Conservation (phyloP, 306 rosid species). For the Chamaecrista fasciculata region DNA sequence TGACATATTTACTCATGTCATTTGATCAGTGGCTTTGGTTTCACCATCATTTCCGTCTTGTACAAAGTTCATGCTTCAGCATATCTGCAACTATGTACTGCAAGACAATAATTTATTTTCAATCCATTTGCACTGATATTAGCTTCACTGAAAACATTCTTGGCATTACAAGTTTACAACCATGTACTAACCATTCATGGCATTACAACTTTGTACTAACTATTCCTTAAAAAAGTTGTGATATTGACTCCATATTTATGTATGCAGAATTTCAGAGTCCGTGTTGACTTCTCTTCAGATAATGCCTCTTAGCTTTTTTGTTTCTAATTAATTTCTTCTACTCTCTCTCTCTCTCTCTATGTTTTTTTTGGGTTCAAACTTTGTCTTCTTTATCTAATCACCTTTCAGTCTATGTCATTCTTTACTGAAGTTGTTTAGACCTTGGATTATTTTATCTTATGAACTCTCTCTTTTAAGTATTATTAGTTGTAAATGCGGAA, state of each 20-base stretch:
- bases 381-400: not conserved
- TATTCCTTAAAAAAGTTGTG: not conserved
- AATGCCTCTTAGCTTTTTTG: not conserved
- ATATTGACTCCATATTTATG: not conserved
- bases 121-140: not conserved
- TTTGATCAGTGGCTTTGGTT: constrained; percentile 7
- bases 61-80: not conserved
- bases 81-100: not conserved
- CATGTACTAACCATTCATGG: not conserved
- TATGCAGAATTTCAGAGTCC: not conserved
- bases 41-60: not conserved
- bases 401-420: not conserved
- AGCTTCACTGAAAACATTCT: not conserved
- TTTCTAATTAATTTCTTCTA: too few relatives aligned
- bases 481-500: constrained; percentile 11
- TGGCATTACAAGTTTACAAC: not conserved
- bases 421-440: not conserved
- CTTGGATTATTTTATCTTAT: not conserved
- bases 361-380: not conserved
- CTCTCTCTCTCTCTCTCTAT: too few relatives aligned
- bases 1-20: not conserved
- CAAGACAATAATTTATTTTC: not conserved
- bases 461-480: not conserved
- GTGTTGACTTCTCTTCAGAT: not conserved
- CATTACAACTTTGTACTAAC: not conserved